These are phyloP conservation scores for Cyphellophora europaea DNA, from an alignment of 2,329 filamentous ascomycete species.

Conservation along the genomic window DNA sequence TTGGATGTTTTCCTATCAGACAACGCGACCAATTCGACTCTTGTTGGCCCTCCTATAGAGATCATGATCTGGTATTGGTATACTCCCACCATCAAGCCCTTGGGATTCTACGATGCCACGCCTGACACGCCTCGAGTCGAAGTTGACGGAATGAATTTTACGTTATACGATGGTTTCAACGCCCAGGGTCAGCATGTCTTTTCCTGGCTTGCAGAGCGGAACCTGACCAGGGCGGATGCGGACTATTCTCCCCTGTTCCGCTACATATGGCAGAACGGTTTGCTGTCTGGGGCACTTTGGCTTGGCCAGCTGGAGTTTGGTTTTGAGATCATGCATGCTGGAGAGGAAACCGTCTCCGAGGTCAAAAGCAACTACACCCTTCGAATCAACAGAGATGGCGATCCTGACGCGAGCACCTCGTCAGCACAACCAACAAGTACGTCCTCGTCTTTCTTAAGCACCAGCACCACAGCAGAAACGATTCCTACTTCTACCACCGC, in stretches of 20 bases:
- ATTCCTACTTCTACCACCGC: neutral
- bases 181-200: slow-evolving; percentile 12
- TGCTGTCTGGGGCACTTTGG: slow-evolving; percentile 8
- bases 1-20: slow-evolving; percentile 11
- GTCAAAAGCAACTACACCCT: slow-evolving; percentile 5
- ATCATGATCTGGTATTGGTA: slow-evolving; percentile 14
- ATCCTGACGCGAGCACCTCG: slow-evolving; percentile 6
- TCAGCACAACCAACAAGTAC: slow-evolving; percentile 1
- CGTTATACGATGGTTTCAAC: slow-evolving; percentile 11
- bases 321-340: slow-evolving; percentile 11
- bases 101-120: slow-evolving; percentile 8
- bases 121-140: slow-evolving; percentile 8
- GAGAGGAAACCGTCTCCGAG: slow-evolving; percentile 5
- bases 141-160: slow-evolving; percentile 8
- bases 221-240: slow-evolving; percentile 9
- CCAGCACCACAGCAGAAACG: slow-evolving; percentile 1
- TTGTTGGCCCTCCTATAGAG: slow-evolving; percentile 7
- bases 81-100: slow-evolving; percentile 6
- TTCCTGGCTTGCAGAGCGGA: slow-evolving; percentile 10
- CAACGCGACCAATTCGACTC: slow-evolving; percentile 8
- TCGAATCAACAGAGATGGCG: slow-evolving; percentile 7
- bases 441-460: neutral
- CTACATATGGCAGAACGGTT: slow-evolving; percentile 10
- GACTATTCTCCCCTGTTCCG: slow-evolving; percentile 9
- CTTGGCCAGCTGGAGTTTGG: slow-evolving; percentile 11